Conservation (phyloP, 1,284 basidiomycete genomes). For the Cryptococcus sp. region DNA sequence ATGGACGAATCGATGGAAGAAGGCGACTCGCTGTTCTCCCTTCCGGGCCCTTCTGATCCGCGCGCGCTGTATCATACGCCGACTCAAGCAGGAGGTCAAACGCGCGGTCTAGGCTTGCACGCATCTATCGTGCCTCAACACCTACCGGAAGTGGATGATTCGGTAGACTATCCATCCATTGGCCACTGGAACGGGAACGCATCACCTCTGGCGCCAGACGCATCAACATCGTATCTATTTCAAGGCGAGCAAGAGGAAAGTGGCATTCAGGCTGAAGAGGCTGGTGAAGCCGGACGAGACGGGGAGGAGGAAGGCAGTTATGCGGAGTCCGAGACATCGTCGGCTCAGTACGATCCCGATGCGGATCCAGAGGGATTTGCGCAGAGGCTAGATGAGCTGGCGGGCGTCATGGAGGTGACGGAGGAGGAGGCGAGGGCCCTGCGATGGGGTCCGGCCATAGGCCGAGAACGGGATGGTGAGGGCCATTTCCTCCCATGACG, state of each 20-base stretch:
- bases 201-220: not conserved
- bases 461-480: constrained; percentile 15
- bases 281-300: constrained; percentile 10
- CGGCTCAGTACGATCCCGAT: constrained; percentile 38
- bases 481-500: not conserved
- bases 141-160: constrained; percentile 11
- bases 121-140: constrained; percentile 6
- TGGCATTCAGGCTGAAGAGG: constrained; percentile 13
- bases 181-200: not conserved
- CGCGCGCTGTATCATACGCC: constrained; percentile 17
- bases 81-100: not conserved
- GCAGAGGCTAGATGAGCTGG: constrained; percentile 44
- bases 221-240: constrained; percentile 1
- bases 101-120: constrained; percentile 3
- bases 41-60: constrained; percentile 9
- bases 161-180: not conserved
- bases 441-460: constrained; percentile 40
- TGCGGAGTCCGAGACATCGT: constrained; percentile 28
- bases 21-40: constrained; percentile 22
- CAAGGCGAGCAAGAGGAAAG: constrained; percentile 1
- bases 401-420: constrained; percentile 43
- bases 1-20: constrained; percentile 23
- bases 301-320: constrained; percentile 11
- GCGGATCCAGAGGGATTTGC: constrained; percentile 44
- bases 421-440: constrained; percentile 42